phyloP scores from a whole-genome alignment of 2,329 filamentous ascomycete species.

The Rutstroemia sp. region DNA sequence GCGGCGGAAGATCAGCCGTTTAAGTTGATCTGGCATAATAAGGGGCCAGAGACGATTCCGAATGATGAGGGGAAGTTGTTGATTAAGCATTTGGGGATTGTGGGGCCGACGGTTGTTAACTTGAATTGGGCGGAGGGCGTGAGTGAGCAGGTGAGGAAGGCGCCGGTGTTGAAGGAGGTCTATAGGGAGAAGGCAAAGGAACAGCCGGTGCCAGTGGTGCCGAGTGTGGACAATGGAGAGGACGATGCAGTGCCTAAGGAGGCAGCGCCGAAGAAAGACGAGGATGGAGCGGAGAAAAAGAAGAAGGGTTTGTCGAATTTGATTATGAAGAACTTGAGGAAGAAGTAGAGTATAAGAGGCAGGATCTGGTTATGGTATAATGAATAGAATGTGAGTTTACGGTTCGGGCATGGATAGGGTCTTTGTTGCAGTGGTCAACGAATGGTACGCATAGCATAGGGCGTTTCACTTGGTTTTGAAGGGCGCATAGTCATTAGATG shows the following conservation, averaged over 20 bases:
- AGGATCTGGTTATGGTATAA: background rate
- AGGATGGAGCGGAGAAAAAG: constrained; percentile 9
- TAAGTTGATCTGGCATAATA: constrained; percentile 46
- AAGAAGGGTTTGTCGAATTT: constrained; percentile 4
- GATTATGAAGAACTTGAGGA: constrained; percentile 8
- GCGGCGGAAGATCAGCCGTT: constrained; percentile 59
- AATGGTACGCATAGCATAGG: background rate
- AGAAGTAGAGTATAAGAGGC: background rate
- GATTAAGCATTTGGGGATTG: constrained; percentile 67
- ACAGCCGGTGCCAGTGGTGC: constrained; percentile 30
- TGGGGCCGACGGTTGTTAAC: constrained; percentile 65
- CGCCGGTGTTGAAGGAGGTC: constrained; percentile 31
- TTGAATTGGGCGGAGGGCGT: constrained; percentile 66
- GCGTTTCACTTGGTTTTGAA: background rate
- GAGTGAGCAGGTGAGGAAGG: constrained; percentile 44
- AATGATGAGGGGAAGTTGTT: constrained; percentile 45
- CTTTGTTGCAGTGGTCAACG: background rate
- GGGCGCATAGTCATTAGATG: background rate
- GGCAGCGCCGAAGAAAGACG: constrained; percentile 23
- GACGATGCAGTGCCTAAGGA: constrained; percentile 17
- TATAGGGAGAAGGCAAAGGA: constrained; percentile 53
- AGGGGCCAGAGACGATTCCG: constrained; percentile 31
- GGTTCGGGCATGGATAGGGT: background rate
- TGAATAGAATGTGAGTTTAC: background rate
- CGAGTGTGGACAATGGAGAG: constrained; percentile 35